Percentiles rank a stretch among this genome's conserved stretches.
Conservation (phyloP, 2,329 filamentous ascomycete species). For the Sclerotinia sclerotiorum region DNA sequence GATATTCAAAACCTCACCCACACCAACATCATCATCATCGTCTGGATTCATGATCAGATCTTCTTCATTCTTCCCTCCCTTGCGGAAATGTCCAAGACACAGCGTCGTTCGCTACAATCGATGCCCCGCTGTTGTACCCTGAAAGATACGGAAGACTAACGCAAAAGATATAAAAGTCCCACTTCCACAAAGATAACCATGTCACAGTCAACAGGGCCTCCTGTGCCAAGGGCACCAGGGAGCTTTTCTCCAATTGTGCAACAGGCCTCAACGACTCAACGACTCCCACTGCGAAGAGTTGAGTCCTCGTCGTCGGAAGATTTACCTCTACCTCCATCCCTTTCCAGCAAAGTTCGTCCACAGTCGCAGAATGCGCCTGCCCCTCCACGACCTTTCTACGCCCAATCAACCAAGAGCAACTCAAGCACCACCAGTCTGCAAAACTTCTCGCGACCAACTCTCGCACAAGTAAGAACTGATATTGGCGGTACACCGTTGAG, state of each 20-base stretch:
- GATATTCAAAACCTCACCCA: neutral
- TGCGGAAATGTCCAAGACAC: slow-evolving; percentile 17
- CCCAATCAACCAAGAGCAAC: slow-evolving; percentile 49
- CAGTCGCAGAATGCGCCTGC: slow-evolving; percentile 46
- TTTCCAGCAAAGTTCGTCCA: slow-evolving; percentile 43
- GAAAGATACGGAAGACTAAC: slow-evolving; percentile 22
- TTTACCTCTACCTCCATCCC: slow-evolving; percentile 34
- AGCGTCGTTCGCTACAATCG: slow-evolving; percentile 20
- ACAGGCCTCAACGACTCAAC: slow-evolving; percentile 35
- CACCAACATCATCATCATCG: slow-evolving; percentile 3
- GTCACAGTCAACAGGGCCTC: slow-evolving; percentile 33
- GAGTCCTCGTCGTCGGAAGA: slow-evolving; percentile 51
- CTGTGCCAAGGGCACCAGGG: slow-evolving; percentile 35
- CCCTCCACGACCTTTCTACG: slow-evolving; percentile 50
- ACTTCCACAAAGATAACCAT: slow-evolving; percentile 28
- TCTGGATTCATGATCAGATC: neutral
- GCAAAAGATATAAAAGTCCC: slow-evolving; percentile 23
- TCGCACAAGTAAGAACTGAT: slow-evolving; percentile 27
- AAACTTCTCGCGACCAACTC: slow-evolving; percentile 59
- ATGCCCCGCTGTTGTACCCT: slow-evolving; percentile 23
- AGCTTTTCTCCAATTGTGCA: slow-evolving; percentile 41
- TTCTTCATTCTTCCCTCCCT: neutral
- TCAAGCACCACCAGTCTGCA: slow-evolving; percentile 49
- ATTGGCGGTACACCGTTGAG: slow-evolving; percentile 32
- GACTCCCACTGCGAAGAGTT: slow-evolving; percentile 46